These are phyloP conservation scores for Colletotrichum musicola DNA, from an alignment of 2,329 filamentous ascomycete species.

Conservation along the genomic window DNA sequence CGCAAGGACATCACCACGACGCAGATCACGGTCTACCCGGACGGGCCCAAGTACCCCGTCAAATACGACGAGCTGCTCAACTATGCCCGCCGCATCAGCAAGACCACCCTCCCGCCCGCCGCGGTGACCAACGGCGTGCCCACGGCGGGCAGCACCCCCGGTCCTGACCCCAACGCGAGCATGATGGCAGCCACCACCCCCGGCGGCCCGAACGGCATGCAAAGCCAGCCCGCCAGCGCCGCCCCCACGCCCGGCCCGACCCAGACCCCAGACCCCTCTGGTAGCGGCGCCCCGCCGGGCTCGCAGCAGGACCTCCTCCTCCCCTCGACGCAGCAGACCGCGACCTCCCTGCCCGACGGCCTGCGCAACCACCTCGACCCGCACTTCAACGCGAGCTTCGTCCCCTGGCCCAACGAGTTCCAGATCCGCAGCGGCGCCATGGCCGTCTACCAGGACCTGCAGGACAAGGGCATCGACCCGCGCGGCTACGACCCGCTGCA, in stretches of 20 bases:
- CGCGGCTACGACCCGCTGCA: constrained; percentile 69
- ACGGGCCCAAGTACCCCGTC: constrained; percentile 66
- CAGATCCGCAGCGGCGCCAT: constrained; percentile 78
- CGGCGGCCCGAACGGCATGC: constrained; percentile 30
- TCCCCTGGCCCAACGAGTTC: constrained; percentile 81
- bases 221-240: constrained; percentile 41
- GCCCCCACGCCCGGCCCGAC: constrained; percentile 43
- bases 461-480: constrained; percentile 73
- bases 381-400: constrained; percentile 70
- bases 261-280: constrained; percentile 39
- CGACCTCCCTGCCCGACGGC: constrained; percentile 61
- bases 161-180: constrained; percentile 37
- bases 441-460: constrained; percentile 71
- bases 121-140: constrained; percentile 57
- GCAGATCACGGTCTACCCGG: constrained; percentile 67
- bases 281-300: constrained; percentile 4
- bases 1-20: constrained; percentile 79
- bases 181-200: constrained; percentile 30
- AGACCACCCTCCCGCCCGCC: constrained; percentile 80
- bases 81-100: constrained; percentile 84
- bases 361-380: constrained; percentile 67
- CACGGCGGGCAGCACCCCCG: constrained; percentile 31
- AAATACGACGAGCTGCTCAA: constrained; percentile 79
- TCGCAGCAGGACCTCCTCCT: constrained; percentile 43
- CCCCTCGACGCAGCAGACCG: constrained; percentile 49